Percentiles rank a stretch among this genome's conserved stretches.
phyloP scores from a whole-genome alignment of 179 eudicot genomes.

The Silene coronaria region DNA sequence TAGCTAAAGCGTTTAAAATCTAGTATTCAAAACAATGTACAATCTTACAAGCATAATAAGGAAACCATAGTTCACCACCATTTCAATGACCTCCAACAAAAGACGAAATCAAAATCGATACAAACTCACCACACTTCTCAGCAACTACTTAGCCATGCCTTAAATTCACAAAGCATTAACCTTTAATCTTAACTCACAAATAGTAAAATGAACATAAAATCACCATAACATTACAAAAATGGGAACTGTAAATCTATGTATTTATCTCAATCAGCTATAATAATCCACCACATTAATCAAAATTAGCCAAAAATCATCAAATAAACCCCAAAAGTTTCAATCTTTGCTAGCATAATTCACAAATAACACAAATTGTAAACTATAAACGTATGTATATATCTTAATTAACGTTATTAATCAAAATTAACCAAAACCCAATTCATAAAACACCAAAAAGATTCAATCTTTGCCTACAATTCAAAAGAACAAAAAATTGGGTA shows the following conservation, averaged over 20 bases:
- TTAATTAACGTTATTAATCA: background rate
- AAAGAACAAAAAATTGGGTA: background rate
- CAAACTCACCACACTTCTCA: background rate
- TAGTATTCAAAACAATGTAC: background rate
- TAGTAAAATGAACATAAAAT: background rate
- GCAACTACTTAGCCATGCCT: background rate
- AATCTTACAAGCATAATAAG: too few species aligned
- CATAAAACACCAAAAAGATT: background rate
- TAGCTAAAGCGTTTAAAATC: background rate
- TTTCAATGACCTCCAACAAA: background rate
- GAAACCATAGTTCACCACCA: slow-evolving; percentile 5
- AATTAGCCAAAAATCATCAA: background rate
- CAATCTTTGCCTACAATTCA: slow-evolving; percentile 6
- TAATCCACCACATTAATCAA: background rate
- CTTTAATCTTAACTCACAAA: background rate
- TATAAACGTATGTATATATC: background rate
- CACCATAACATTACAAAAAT: background rate
- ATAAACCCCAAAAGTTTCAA: slow-evolving; percentile 1
- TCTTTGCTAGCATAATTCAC: background rate
- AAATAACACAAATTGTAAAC: background rate
- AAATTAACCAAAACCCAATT: background rate
- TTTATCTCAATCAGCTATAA: background rate
- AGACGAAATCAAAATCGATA: background rate
- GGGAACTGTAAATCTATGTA: background rate
- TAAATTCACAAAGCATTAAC: background rate